A percentile compares a stretch with the other conserved stretches of the same genome.
Evolutionary conservation across 2,329 filamentous ascomycete genomes (phyloP).

Genomic region (Ascocoryne sarcoides): DNA sequence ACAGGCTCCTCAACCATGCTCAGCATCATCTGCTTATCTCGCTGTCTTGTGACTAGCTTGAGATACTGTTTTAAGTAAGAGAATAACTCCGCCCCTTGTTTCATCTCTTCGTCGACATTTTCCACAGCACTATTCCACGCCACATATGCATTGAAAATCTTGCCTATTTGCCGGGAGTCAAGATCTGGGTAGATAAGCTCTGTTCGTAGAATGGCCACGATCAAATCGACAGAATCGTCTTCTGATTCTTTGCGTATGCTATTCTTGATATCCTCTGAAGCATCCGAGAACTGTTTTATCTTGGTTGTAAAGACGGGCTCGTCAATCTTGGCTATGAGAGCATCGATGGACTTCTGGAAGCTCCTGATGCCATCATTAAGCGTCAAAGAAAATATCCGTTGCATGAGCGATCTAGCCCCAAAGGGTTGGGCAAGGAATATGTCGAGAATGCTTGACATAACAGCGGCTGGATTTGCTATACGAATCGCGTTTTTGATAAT

Average conservation of each 20-base stretch:
- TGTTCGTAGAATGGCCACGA: slow-evolving; percentile 76
- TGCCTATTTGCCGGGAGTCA: slow-evolving; percentile 65
- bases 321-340: slow-evolving; percentile 66
- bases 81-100: slow-evolving; percentile 83
- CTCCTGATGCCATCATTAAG: slow-evolving; percentile 81
- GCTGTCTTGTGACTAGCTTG: slow-evolving; percentile 81
- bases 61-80: slow-evolving; percentile 90
- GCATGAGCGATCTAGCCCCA: slow-evolving; percentile 78
- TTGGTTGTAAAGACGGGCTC: slow-evolving; percentile 73
- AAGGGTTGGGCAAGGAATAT: slow-evolving; percentile 95
- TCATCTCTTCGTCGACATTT: slow-evolving; percentile 80
- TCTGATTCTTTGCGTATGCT: slow-evolving; percentile 65
- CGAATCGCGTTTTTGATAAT: slow-evolving; percentile 95
- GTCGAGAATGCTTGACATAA: slow-evolving; percentile 93
- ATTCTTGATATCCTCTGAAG: slow-evolving; percentile 66
- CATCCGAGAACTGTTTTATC: slow-evolving; percentile 68
- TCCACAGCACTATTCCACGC: slow-evolving; percentile 94
- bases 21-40: slow-evolving; percentile 97
- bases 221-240: slow-evolving; percentile 68
- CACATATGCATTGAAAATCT: slow-evolving; percentile 88
- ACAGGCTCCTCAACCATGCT: slow-evolving; percentile 91
- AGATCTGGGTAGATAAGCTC: slow-evolving; percentile 67
- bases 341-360: slow-evolving; percentile 81
- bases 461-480: slow-evolving; percentile 89
- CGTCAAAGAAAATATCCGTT: slow-evolving; percentile 88